A percentile compares a stretch with the other conserved stretches of the same genome.
Conservation (phyloP, 73 alveolate species). For the Paramecium bursaria region DNA sequence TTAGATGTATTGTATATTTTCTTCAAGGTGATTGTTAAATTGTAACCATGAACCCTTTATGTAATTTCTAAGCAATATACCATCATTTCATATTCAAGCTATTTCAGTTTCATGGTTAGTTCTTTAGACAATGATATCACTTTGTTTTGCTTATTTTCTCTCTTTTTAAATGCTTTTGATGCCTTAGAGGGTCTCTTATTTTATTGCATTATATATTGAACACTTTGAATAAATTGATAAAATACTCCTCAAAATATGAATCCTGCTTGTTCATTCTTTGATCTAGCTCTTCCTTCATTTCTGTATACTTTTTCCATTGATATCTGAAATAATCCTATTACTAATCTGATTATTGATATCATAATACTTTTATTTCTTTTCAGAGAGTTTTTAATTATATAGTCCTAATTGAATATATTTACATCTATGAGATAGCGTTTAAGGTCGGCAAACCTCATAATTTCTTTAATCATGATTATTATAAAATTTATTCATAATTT, state of each 20-base stretch:
- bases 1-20: background rate
- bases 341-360: no score
- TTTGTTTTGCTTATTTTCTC: constrained; percentile 40
- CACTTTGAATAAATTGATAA: no score
- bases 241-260: background rate
- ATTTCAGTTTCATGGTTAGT: background rate
- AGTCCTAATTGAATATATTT: no score
- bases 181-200: no score
- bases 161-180: constrained; percentile 19
- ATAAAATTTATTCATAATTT: no score
- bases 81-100: constrained; percentile 32
- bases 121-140: background rate
- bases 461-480: no score
- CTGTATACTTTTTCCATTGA: background rate
- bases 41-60: constrained; percentile 35
- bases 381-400: no score
- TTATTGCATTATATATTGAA: no score
- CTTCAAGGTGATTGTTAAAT: constrained; percentile 13
- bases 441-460: no score
- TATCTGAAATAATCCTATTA: no score
- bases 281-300: background rate
- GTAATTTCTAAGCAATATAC: constrained; percentile 6
- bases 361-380: no score
- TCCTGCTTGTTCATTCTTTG: background rate
- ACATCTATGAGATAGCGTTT: no score